Conservation (phyloP, 257 asterid genomes). For the Solanum pinnatisectum region DNA sequence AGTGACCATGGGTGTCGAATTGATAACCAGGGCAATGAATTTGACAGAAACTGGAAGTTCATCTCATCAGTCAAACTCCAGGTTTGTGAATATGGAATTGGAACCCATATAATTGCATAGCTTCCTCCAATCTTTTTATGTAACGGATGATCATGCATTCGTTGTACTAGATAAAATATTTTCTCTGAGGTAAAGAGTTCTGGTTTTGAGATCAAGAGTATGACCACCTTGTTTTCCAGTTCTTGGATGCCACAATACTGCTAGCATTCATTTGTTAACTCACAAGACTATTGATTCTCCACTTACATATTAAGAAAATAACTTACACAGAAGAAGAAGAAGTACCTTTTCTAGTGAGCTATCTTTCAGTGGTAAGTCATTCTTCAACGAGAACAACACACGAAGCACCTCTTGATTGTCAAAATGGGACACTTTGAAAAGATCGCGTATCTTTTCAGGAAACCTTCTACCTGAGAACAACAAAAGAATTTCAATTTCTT, state of each 20-base stretch:
- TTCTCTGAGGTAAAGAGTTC: conserved; percentile 41
- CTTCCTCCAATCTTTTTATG: conserved; percentile 7
- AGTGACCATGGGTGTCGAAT: conserved; percentile 47
- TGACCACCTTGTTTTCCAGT: conserved; percentile 51
- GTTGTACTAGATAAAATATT: conserved; percentile 37
- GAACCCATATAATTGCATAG: conserved; percentile 54
- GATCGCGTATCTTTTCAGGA: conserved; percentile 28
- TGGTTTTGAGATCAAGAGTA: conserved; percentile 58
- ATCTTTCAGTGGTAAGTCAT: conserved; percentile 37
- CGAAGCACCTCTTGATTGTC: conserved; percentile 51
- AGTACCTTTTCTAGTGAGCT: conserved; percentile 32
- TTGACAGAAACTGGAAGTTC: conserved; percentile 35
- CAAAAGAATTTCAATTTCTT: neutral
- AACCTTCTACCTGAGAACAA: conserved; percentile 34
- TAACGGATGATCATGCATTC: conserved; percentile 28
- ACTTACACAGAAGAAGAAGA: neutral
- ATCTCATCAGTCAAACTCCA: conserved; percentile 36
- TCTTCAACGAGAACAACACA: conserved; percentile 32
- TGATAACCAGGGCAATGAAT: conserved; percentile 51
- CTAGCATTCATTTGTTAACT: neutral
- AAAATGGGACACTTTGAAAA: conserved; percentile 24
- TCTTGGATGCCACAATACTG: conserved; percentile 34
- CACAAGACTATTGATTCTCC: neutral
- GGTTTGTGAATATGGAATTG: conserved; percentile 22
- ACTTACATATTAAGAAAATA: neutral